Evolutionary conservation across 164 flowering plant genomes (phyloP), one percentile per base, ranked within the genome.

Genomic region (Warburgia ugandensis): DNA sequence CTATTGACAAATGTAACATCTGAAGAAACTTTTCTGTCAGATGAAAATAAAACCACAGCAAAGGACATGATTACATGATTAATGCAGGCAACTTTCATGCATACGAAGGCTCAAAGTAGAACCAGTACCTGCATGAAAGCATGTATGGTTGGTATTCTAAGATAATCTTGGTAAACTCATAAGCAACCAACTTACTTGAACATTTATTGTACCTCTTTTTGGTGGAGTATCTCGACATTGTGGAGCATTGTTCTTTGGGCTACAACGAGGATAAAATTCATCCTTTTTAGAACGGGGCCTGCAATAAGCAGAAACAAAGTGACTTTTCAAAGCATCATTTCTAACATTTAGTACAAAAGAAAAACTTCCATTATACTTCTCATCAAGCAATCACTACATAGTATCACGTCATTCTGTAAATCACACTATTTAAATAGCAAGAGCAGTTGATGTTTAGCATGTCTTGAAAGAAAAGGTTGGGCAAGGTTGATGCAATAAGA

Each of bases 221-320:
- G 98, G 98, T 16, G 98, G 98, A 41, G 84, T 78, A 48, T 91
- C 98, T 50, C 90, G 89, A 4, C 88, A 91, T 55, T 87, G 95
- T 20, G 86, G 95, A 50, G 83, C 92, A 45, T 75, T 63, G 58
- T 67, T 78, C 63, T 78, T 73, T 19, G 84, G 87, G 1, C 77
- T 81, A 64, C 98, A 91, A 4, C 92, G 76, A 14, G 86, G 79
- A 65, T 49, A 73, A 50, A 81, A 85, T 45, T 74, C 79, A 40
- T 77, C 86, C 62, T 67, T 83, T 55, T 79, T 83, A 16, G 83
- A 68, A 57, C 58, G 69, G 19, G 73, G 63, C 46, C 97, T 90
- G 69, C 58, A 57, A 40, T 31, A 45, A 1, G 16, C 9, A 19
- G 17, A 37, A 37, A 5, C 5, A 37, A 5, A n/a, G n/a, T n/a